phyloP scores from a whole-genome alignment of 2,329 filamentous ascomycete genomes.

The Arachnomyces sp. region DNA sequence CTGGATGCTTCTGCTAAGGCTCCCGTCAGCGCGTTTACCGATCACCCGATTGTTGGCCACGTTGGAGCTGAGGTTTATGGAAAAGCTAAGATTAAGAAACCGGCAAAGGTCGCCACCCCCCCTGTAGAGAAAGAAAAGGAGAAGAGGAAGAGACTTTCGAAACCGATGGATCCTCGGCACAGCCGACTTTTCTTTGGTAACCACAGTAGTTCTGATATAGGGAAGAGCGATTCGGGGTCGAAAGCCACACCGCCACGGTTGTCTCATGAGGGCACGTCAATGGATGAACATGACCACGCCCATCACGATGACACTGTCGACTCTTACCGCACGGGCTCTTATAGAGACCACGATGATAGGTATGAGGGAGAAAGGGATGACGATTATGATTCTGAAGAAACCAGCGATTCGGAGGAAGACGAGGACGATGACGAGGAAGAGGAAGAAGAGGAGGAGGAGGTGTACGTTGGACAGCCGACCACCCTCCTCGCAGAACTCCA shows the following conservation, averaged over 20 bases:
- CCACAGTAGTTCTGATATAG: too few relatives aligned
- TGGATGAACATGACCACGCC: too few relatives aligned
- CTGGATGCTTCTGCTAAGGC: slow-evolving; percentile 81
- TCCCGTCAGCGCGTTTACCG: slow-evolving; percentile 83
- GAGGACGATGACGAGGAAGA: slow-evolving; percentile 40
- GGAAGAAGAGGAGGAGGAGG: slow-evolving; percentile 36
- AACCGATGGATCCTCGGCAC: slow-evolving; percentile 17
- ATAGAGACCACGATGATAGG: slow-evolving; percentile 17
- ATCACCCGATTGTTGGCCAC: slow-evolving; percentile 73
- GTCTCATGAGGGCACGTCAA: slow-evolving; percentile 15
- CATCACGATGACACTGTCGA: too few relatives aligned
- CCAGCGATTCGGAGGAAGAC: slow-evolving; percentile 24
- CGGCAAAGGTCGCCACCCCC: slow-evolving; percentile 13
- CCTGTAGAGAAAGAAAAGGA: slow-evolving; percentile 23
- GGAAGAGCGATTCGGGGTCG: too few relatives aligned
- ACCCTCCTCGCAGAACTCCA: slow-evolving; percentile 90
- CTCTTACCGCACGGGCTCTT: too few relatives aligned
- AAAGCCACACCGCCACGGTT: slow-evolving; percentile 9
- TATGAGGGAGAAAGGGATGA: slow-evolving; percentile 15
- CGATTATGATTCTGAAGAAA: slow-evolving; percentile 15
- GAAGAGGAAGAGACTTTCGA: slow-evolving; percentile 10
- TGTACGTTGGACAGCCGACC: slow-evolving; percentile 65
- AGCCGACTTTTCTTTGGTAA: slow-evolving; percentile 10
- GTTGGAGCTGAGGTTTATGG: slow-evolving; percentile 70
- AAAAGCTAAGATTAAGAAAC: slow-evolving; percentile 22